Evolutionary conservation across 768 basidiomycete species (phyloP).

Genomic region (Tulasnella sp.): DNA sequence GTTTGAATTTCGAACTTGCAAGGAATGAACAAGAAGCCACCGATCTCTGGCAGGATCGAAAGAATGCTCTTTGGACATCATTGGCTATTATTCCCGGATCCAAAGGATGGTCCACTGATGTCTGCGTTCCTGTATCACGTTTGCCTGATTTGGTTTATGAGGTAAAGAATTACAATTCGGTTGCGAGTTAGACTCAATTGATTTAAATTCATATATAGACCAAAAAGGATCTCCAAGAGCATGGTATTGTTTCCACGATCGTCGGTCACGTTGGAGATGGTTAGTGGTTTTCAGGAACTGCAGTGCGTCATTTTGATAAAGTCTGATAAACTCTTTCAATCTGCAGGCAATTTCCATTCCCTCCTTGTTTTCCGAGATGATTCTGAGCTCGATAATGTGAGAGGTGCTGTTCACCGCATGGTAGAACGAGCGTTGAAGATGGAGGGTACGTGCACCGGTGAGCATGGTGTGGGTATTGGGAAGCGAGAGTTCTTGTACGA

Average conservation of each 20-base stretch:
- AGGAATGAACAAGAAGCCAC: conserved; percentile 61
- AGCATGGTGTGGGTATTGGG: conserved; percentile 79
- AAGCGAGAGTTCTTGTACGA: conserved; percentile 69
- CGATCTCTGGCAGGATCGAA: conserved; percentile 72
- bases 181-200: too few relatives aligned
- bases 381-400: conserved; percentile 40
- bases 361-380: conserved; percentile 48
- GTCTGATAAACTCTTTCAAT: neutral
- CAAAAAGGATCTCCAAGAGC: conserved; percentile 54
- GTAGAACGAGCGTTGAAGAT: conserved; percentile 56
- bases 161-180: too few relatives aligned
- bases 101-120: conserved; percentile 77
- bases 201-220: conserved; percentile 28
- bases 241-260: conserved; percentile 53
- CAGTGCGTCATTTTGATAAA: neutral
- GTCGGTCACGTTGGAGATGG: conserved; percentile 76
- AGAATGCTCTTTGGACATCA: conserved; percentile 65
- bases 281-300: conserved; percentile 23
- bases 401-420: conserved; percentile 53
- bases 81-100: conserved; percentile 49
- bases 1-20: conserved; percentile 58
- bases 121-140: conserved; percentile 65
- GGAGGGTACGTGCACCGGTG: conserved; percentile 74
- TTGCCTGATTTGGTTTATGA: conserved; percentile 46
- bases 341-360: conserved; percentile 36